Evolutionary conservation across 2,329 filamentous ascomycete species (phyloP).

Genomic region (Myriosclerotinia scirpicola): DNA sequence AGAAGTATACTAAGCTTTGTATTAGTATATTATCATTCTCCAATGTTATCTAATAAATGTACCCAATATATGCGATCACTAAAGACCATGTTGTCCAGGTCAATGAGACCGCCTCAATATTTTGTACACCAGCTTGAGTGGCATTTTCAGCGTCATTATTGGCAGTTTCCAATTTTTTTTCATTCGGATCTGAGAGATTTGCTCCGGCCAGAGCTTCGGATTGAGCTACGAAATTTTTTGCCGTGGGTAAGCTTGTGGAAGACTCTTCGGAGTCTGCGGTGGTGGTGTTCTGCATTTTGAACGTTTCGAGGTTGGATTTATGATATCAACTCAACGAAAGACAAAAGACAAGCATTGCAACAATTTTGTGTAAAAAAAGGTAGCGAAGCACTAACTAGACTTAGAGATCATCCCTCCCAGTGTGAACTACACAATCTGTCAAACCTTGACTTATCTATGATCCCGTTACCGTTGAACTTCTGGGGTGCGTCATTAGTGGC

Average conservation of each 20-base stretch:
- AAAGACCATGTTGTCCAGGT: constrained; percentile 33
- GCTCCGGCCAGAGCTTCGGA: not conserved
- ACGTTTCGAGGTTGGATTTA: not conserved
- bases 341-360: not conserved
- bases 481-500: not conserved
- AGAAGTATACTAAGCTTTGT: constrained; percentile 51
- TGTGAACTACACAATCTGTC: not conserved
- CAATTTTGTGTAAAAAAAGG: not conserved
- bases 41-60: not conserved
- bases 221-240: not conserved
- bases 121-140: constrained; percentile 29
- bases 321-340: not conserved
- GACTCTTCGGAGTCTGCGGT: not conserved
- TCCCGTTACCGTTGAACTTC: not conserved
- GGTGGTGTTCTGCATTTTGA: not conserved
- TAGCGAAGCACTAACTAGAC: not conserved
- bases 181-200: not conserved
- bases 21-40: not conserved
- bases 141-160: constrained; percentile 3
- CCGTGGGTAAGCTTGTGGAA: not conserved
- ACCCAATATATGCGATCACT: constrained; percentile 32
- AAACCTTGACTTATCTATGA: not conserved
- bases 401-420: not conserved
- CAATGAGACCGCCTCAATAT: constrained; percentile 33
- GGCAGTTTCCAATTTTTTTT: not conserved